These are phyloP conservation scores for Dianthus caryophyllus DNA, from an alignment of 148 eudicot species.

Conservation along the genomic window DNA sequence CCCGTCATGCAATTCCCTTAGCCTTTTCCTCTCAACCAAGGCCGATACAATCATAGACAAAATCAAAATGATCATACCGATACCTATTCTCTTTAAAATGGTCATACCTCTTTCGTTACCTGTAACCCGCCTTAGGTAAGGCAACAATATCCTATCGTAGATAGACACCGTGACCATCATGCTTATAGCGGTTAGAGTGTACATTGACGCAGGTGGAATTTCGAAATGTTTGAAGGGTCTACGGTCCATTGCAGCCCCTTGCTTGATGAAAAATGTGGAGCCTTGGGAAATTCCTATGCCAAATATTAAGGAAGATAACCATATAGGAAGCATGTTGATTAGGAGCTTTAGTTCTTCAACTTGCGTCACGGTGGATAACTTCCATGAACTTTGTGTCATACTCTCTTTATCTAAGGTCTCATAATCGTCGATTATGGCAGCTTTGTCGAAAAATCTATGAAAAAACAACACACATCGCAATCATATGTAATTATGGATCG, in stretches of 20 bases:
- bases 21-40: slow-evolving; percentile 40
- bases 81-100: slow-evolving; percentile 50
- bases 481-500: neutral
- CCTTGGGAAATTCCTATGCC: slow-evolving; percentile 53
- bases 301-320: slow-evolving; percentile 49
- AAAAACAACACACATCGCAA: neutral
- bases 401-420: slow-evolving; percentile 3
- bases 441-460: slow-evolving; percentile 28
- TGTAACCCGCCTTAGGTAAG: slow-evolving; percentile 40
- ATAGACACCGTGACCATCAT: slow-evolving; percentile 34
- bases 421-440: slow-evolving; percentile 36
- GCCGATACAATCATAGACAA: slow-evolving; percentile 40
- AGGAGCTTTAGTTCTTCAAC: slow-evolving; percentile 65
- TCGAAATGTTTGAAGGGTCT: slow-evolving; percentile 26
- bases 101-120: slow-evolving; percentile 51
- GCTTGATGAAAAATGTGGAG: slow-evolving; percentile 67
- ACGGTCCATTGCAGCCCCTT: slow-evolving; percentile 39
- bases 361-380: slow-evolving; percentile 49
- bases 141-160: slow-evolving; percentile 47
- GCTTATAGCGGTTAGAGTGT: slow-evolving; percentile 34
- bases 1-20: slow-evolving; percentile 21
- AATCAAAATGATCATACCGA: slow-evolving; percentile 50
- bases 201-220: slow-evolving; percentile 53
- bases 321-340: slow-evolving; percentile 49
- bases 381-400: slow-evolving; percentile 44